Evolutionary conservation across 2,329 filamentous ascomycete species (phyloP).

Genomic region (Sporothrix euskadiensis): DNA sequence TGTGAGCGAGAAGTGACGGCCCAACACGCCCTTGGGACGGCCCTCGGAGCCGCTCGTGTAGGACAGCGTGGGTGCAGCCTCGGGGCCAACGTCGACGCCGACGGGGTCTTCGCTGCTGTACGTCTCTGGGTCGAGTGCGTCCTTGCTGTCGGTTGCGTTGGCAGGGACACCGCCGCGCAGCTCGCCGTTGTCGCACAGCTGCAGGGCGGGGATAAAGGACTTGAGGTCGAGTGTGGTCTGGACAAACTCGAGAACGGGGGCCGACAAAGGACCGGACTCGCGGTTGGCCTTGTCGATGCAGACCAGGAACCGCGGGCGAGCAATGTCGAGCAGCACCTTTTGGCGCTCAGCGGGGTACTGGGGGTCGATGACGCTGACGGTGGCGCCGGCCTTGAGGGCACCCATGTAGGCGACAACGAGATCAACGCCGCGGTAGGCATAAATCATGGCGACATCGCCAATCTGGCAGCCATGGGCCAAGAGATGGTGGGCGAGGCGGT

Average conservation of each 20-base stretch:
- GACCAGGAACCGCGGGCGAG: slow-evolving; percentile 70
- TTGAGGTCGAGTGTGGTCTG: slow-evolving; percentile 70
- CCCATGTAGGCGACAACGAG: slow-evolving; percentile 75
- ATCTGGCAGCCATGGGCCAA: slow-evolving; percentile 69
- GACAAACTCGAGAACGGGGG: slow-evolving; percentile 63
- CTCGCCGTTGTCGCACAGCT: slow-evolving; percentile 68
- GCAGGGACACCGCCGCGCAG: slow-evolving; percentile 68
- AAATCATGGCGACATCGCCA: slow-evolving; percentile 93
- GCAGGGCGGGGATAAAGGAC: slow-evolving; percentile 71
- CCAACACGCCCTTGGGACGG: slow-evolving; percentile 80
- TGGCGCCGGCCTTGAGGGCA: slow-evolving; percentile 58
- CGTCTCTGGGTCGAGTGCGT: slow-evolving; percentile 61
- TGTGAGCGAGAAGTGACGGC: slow-evolving; percentile 81
- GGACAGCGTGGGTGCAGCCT: slow-evolving; percentile 73
- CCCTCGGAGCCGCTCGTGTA: slow-evolving; percentile 78
- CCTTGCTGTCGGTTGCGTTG: slow-evolving; percentile 46
- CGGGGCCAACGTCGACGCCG: slow-evolving; percentile 78
- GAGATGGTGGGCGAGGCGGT: slow-evolving; percentile 77
- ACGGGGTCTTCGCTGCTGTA: slow-evolving; percentile 57
- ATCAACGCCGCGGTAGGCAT: slow-evolving; percentile 75
- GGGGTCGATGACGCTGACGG: slow-evolving; percentile 72
- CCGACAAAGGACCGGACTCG: slow-evolving; percentile 58
- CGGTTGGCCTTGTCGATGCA: slow-evolving; percentile 70
- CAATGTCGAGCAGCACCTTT: slow-evolving; percentile 79
- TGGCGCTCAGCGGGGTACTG: slow-evolving; percentile 79